phyloP scores from a whole-genome alignment of 2,329 filamentous ascomycete genomes.

The Ophiocordyceps australis region DNA sequence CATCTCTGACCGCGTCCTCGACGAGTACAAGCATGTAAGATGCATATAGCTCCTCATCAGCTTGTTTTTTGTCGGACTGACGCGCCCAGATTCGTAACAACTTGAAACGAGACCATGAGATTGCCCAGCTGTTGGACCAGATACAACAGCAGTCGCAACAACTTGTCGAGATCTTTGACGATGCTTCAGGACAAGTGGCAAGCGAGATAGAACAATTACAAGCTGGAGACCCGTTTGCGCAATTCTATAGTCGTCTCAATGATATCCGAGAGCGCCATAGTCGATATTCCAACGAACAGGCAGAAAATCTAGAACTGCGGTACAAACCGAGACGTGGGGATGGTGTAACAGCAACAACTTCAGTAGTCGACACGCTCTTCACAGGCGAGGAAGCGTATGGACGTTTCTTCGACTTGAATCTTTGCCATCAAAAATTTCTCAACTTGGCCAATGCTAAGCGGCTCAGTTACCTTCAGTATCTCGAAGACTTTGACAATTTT shows the following conservation, averaged over 20 bases:
- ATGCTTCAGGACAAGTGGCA: slow-evolving; percentile 51
- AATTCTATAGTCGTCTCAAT: slow-evolving; percentile 74
- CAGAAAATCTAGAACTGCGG: slow-evolving; percentile 85
- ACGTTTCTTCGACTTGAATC: slow-evolving; percentile 77
- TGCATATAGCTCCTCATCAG: slow-evolving; percentile 4
- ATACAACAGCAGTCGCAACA: slow-evolving; percentile 74
- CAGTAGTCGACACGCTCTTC: slow-evolving; percentile 77
- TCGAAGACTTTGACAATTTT: slow-evolving; percentile 83
- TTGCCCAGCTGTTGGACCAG: slow-evolving; percentile 68
- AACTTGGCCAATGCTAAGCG: slow-evolving; percentile 80
- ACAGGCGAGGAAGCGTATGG: slow-evolving; percentile 91
- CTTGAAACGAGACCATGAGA: slow-evolving; percentile 80
- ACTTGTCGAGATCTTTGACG: slow-evolving; percentile 69
- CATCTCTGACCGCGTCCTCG: slow-evolving; percentile 70
- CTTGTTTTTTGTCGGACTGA: too few species aligned
- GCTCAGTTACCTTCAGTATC: slow-evolving; percentile 78
- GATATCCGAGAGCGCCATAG: slow-evolving; percentile 77
- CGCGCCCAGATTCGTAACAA: slow-evolving; percentile 69
- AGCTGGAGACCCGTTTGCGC: slow-evolving; percentile 70
- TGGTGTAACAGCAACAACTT: slow-evolving; percentile 41
- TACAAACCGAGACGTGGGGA: slow-evolving; percentile 58
- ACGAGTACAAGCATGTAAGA: slow-evolving; percentile 75
- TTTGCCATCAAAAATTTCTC: slow-evolving; percentile 70
- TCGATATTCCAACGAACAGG: slow-evolving; percentile 82
- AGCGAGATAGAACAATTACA: slow-evolving; percentile 73